Conservation (phyloP, 1,284 basidiomycete species). For the Trametes sp. region DNA sequence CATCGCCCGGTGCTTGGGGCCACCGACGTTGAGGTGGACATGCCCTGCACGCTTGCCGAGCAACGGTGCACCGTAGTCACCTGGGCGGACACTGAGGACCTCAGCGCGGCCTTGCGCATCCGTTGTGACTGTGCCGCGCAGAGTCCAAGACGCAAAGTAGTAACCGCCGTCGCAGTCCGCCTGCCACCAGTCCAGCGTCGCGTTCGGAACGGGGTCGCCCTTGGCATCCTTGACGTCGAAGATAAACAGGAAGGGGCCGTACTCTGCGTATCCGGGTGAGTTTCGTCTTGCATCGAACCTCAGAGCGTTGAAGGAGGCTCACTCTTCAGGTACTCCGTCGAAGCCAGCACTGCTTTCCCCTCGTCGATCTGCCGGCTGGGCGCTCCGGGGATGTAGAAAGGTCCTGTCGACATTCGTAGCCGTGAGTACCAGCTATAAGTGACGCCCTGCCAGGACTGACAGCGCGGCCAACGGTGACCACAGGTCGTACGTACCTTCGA, state of each 20-base stretch:
- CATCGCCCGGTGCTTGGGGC: slow-evolving; percentile 27
- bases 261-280: slow-evolving; percentile 25
- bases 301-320: slow-evolving; percentile 2
- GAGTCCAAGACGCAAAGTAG: slow-evolving; percentile 34
- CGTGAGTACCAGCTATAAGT: not conserved
- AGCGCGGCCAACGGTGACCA: not conserved
- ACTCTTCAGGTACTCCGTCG: slow-evolving; percentile 34
- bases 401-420: slow-evolving; percentile 29
- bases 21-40: slow-evolving; percentile 34
- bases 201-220: slow-evolving; percentile 36
- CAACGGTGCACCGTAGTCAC: slow-evolving; percentile 29
- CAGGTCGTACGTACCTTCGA: slow-evolving; percentile 22
- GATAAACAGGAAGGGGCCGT: slow-evolving; percentile 34
- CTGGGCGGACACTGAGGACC: slow-evolving; percentile 38
- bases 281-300: not conserved
- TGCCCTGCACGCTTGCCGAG: slow-evolving; percentile 33
- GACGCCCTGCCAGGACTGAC: not conserved
- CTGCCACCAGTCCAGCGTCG: slow-evolving; percentile 40
- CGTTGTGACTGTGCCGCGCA: slow-evolving; percentile 38
- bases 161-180: slow-evolving; percentile 36
- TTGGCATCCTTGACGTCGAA: slow-evolving; percentile 35
- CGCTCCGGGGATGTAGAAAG: slow-evolving; percentile 37
- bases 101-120: slow-evolving; percentile 39
- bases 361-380: slow-evolving; percentile 36
- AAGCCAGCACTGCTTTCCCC: slow-evolving; percentile 39